Percentiles rank a stretch among this genome's conserved stretches.
phyloP scores from a whole-genome alignment of 2,329 filamentous ascomycete species.

The Pseudogymnoascus verrucosus region DNA sequence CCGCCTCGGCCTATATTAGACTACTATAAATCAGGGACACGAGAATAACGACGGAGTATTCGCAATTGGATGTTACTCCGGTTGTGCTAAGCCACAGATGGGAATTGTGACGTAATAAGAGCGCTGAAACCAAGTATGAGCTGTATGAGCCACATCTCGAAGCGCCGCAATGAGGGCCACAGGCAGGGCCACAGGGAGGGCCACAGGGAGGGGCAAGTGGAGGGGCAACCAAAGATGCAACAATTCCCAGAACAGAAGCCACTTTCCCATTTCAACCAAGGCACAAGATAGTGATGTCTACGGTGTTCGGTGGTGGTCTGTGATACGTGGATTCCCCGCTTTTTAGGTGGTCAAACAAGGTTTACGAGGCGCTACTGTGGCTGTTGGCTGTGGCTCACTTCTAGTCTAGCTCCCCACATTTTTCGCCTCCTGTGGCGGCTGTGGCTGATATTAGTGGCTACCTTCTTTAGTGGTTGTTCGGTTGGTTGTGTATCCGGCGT shows the following conservation, averaged over 20 bases:
- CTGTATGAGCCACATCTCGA: background rate
- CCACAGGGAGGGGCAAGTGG: background rate
- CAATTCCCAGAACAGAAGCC: background rate
- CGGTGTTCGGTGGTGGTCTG: background rate
- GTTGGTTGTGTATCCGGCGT: background rate
- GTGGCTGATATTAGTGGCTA: background rate
- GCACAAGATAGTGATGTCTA: background rate
- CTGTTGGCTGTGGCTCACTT: background rate
- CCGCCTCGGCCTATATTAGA: background rate
- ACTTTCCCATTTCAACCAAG: background rate
- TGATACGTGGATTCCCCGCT: background rate
- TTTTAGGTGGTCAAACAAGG: background rate
- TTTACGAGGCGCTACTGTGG: background rate
- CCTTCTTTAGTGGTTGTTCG: background rate
- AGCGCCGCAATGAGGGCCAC: background rate
- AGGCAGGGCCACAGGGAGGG: background rate
- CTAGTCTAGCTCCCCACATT: background rate
- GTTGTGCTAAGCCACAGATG: slow-evolving; percentile 2
- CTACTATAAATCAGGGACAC: background rate
- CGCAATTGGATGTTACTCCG: background rate
- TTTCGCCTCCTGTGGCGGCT: slow-evolving; percentile 2
- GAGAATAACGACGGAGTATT: background rate
- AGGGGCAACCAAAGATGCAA: slow-evolving; percentile 1
- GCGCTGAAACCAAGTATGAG: slow-evolving; percentile 3
- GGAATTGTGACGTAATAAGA: background rate